Evolutionary conservation across 1,139 yeast species (phyloP), one percentile per base, ranked within the genome.

Genomic region (Arxiozyma slooffiae): DNA sequence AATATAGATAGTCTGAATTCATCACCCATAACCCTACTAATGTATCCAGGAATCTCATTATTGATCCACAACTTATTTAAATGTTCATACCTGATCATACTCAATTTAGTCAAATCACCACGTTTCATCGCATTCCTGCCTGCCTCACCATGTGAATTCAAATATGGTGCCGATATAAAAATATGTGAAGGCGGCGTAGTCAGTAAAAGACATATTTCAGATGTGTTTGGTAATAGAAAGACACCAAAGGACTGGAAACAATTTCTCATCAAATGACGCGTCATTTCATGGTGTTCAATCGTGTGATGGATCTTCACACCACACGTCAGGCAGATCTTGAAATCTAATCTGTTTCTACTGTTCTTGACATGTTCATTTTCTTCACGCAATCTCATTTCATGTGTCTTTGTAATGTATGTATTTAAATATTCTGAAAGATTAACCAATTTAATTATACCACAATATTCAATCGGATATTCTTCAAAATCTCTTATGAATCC

Each of bases 131-230:
- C 71, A 23, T 75, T 75, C 9, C 73, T 70, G 46, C 84, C 83
- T 11, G 82, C 76, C 62, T 85, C 92, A 30, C 94, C 94, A 63
- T 83, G 88, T 6, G 73, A 71, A 47, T 86, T 82, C 60, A 85
- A 68, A 60, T 83, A 85, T 1, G 92, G 92, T 0, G 86, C 85
- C 17, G 77, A 73, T 23, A 78, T 67, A 37, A 67, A 55, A 22
- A 67, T 61, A 61, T 66, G 42, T 64, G 74, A 55, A 63, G 57
- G 72, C 55, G 64, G 70, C 41, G 58, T 57, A 3, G 59, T 67
- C 20, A 73, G 62, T 49, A 66, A 61, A n/a, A 78, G 59, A 47
- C 72, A 69, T 18, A 78, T 67, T 26, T 63, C 65, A 45, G 68
- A 68, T 1, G 62, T 57, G 47, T 66, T 67, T 34, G 83, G 83